Conservation (phyloP, 164 flowering plant genomes). For the Magnolia changhungtana region DNA sequence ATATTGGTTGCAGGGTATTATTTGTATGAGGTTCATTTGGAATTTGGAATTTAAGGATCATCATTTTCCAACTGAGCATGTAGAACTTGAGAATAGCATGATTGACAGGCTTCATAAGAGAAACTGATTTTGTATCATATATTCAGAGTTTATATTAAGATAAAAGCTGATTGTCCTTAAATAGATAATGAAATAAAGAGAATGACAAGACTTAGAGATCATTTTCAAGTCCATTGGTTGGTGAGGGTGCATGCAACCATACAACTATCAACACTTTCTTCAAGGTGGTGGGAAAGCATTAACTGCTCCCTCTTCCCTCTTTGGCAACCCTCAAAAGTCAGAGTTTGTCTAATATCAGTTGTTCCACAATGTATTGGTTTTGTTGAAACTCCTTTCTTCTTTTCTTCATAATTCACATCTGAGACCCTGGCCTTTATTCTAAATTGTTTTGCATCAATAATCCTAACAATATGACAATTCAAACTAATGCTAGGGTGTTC, state of each 20-base stretch:
- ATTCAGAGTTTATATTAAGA: neutral
- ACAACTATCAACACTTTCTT: no score
- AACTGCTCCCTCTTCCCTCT: neutral
- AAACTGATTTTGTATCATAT: neutral
- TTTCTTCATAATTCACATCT: neutral
- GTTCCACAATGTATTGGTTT: neutral
- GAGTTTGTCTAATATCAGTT: neutral
- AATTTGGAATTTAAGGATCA: neutral
- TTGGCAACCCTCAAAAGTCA: neutral
- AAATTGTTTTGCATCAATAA: no score
- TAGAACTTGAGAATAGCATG: neutral
- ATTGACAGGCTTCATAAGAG: neutral
- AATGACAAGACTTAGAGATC: neutral
- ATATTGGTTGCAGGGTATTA: no score
- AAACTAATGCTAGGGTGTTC: no score
- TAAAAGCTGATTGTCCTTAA: neutral
- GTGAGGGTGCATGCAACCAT: neutral
- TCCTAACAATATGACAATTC: no score
- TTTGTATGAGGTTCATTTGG: neutral
- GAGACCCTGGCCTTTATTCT: neutral
- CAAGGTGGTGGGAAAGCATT: neutral
- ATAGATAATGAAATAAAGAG: neutral
- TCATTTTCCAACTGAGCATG: neutral
- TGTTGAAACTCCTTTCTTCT: neutral
- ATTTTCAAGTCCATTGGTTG: neutral